These are phyloP conservation scores for Neoboletus subvelutipes DNA, from an alignment of 768 basidiomycete species.

Conservation along the genomic window DNA sequence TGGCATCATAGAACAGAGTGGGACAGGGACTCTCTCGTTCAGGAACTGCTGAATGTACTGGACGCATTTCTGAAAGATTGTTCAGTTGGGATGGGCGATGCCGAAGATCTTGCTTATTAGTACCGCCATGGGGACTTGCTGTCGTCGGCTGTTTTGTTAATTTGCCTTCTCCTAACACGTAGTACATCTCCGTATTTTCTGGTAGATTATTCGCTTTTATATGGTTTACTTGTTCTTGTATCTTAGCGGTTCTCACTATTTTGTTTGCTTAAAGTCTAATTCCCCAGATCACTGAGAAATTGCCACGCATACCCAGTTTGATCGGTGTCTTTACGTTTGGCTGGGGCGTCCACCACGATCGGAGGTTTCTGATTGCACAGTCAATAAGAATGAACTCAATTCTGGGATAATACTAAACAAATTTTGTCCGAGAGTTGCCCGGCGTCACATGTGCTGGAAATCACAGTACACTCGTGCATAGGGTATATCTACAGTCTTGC, in stretches of 20 bases:
- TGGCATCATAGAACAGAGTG: conserved; percentile 84
- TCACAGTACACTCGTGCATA: no score
- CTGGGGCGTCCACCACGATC: no score
- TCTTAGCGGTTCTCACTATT: conserved; percentile 14
- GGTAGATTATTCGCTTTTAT: conserved; percentile 28
- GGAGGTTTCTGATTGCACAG: no score
- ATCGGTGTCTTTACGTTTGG: no score
- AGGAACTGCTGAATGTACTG: conserved; percentile 56
- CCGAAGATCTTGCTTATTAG: conserved; percentile 4
- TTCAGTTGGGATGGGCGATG: conserved; percentile 21
- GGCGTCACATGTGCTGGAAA: no score
- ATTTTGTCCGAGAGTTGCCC: no score
- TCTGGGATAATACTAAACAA: no score
- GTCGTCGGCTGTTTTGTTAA: neutral
- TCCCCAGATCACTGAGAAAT: no score
- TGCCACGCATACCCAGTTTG: no score
- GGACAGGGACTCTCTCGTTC: conserved; percentile 70
- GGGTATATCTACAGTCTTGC: no score
- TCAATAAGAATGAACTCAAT: no score
- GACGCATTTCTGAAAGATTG: conserved; percentile 69
- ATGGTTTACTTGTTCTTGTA: conserved; percentile 16
- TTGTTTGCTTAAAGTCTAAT: neutral
- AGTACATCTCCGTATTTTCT: neutral
- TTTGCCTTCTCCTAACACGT: neutral
- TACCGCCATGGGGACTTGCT: neutral